These are phyloP conservation scores for Mucor mucedo DNA, from an alignment of 371 early-diverging fungal species.

Conservation along the genomic window DNA sequence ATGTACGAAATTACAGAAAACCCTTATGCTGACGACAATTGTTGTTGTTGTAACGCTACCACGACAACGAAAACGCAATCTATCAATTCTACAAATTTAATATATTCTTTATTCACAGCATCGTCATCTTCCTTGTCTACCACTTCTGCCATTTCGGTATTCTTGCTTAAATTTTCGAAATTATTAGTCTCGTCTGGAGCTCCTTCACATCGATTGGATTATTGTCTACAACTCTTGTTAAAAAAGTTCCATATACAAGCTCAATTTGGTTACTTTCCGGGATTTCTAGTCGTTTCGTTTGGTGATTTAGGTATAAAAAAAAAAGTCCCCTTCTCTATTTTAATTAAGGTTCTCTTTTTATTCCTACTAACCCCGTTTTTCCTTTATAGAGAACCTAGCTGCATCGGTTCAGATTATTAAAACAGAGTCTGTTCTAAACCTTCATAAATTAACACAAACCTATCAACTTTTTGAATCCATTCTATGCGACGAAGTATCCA, in stretches of 20 bases:
- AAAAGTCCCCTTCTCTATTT: background rate
- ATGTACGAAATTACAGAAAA: constrained; percentile 34
- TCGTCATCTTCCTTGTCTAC: background rate
- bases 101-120: constrained; percentile 16
- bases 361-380: constrained; percentile 1
- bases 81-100: background rate
- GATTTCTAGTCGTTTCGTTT: constrained; percentile 67
- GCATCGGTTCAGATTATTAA: constrained; percentile 68
- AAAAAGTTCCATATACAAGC: constrained; percentile 53
- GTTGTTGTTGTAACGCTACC: constrained; percentile 4
- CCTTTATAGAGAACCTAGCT: constrained; percentile 23
- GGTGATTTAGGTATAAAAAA: constrained; percentile 50
- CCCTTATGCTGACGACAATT: constrained; percentile 23
- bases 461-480: constrained; percentile 63
- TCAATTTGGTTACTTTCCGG: constrained; percentile 64
- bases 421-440: constrained; percentile 53
- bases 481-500: constrained; percentile 44
- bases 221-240: constrained; percentile 56
- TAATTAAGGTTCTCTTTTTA: background rate
- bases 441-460: constrained; percentile 58
- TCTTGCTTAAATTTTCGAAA: constrained; percentile 45
- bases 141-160: constrained; percentile 7
- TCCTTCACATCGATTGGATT: constrained; percentile 76
- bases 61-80: constrained; percentile 1
- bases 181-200: constrained; percentile 71